Evolutionary conservation across 139 green algal genomes (phyloP), one percentile per base, ranked within the genome.

Genomic region (Chlamydomonas urium): DNA sequence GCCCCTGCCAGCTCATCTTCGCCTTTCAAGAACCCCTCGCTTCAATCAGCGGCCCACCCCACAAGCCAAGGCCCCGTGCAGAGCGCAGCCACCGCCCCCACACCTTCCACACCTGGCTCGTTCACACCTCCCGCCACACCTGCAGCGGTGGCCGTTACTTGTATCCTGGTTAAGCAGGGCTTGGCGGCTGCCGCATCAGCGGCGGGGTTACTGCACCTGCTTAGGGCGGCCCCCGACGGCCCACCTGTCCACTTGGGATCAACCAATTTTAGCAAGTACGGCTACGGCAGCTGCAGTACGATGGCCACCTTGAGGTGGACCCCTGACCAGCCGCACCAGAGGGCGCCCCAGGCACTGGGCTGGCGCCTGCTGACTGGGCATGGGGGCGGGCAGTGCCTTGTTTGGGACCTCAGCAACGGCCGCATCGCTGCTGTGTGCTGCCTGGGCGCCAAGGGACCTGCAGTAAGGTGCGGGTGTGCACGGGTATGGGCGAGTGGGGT

Each of bases 291-390:
- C 10, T 67, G 60, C 33, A 33, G 17, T 26, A 10, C 32, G 21
- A 67, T 67, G 60, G 60, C 60, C 17, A 21, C 31, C 29, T 6
- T 67, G 32, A 26, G 17, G 10, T 67, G 60, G 60, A 6, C 6
- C 17, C 60, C 60, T 8, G 60, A 67, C 60, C 10, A 47, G 10
- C 60, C 60, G 60, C 32, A 26, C 10, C 32, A 14, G 17, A 26
- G 23, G 10, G 33, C 60, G 23, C 60, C 60, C 17, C 19, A 67
- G 29, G 38, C 63, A 23, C 63, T 71, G 24, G 38, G n/a, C 38
- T 73, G 66, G 66, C 42, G 66, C 19, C 47, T 73, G 66, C 31
- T 73, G 45, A 73, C 45, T 6, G 66, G 45, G 10, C 66, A 73
- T 45, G 26, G 21, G 10, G 31, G 24, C 23, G 66, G 66, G 8